Base-by-base conservation (phyloP, 73 alveolate species). In the Tetrahymena elliotti region DNA sequence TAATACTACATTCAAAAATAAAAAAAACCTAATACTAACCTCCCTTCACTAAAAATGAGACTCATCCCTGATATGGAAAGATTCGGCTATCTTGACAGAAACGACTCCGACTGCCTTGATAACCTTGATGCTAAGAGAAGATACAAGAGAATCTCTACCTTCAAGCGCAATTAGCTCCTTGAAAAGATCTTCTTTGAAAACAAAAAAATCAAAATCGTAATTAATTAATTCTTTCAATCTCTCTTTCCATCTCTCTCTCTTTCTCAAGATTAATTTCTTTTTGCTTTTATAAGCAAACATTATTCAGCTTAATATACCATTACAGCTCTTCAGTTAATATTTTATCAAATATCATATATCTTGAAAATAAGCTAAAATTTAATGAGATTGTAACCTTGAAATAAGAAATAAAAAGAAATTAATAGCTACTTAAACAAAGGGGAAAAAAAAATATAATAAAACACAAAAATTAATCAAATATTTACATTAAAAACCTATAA, bases 61-160 rank as follows among this genome's bases (percentile, higher is more conserved):
- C 88, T 68, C 88, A 68, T 68, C 88, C 88, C 88, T 68, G 88
- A 68, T n/a, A 68, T 68, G 88, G 88, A 68, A 68, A 68, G 88
- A 68, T 68, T 68, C 38, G 88, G 88, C 38, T 68, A 68, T 68
- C 88, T 68, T 68, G 88, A 68, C 88, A 68, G 88, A 68, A 68
- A 68, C 88, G 88, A 68, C n/a, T 68, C 88, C 6, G 88, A 68
- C 88, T 68, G 88, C 88, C 88, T 68, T 68, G 88, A 68, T 68
- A 68, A 22, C 88, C 88, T 68, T 31, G 88, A 68, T 10, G 88
- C 88, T 24, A 68, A 68, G 88, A 68, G 88, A 68, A 68, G 88
- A 68, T 68, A 68, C 88, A 68, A 68, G 88, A 68, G 88, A 68
- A 68, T 68, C 88, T 68, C 88, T 31, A 68, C 88, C 88, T 68